Conservation (phyloP, 306 rosid genomes). For the Begonia fuchsioides region DNA sequence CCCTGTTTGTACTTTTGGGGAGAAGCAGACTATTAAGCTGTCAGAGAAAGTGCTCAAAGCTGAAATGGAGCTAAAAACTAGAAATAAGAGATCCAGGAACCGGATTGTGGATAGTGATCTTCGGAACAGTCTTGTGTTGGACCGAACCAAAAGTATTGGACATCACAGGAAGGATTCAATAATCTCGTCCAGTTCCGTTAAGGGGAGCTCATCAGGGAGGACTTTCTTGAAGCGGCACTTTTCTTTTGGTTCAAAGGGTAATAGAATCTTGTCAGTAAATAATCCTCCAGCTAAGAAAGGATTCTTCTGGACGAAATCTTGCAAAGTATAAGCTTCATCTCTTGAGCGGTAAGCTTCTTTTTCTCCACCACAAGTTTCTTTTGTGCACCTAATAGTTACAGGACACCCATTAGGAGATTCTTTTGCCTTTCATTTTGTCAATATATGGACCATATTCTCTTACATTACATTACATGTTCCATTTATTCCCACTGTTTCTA, state of each 20-base stretch:
- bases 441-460: too few species aligned
- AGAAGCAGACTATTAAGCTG: constrained; percentile 43
- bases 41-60: constrained; percentile 29
- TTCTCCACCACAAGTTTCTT: too few species aligned
- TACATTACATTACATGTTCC: too few species aligned
- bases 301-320: too few species aligned
- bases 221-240: constrained; percentile 77
- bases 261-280: constrained; percentile 34
- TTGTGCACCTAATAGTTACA: too few species aligned
- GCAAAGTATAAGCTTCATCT: constrained; percentile 78
- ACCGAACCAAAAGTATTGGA: constrained; percentile 33
- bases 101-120: constrained; percentile 10
- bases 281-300: constrained; percentile 29
- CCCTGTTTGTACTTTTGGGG: constrained; percentile 61
- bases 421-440: too few species aligned
- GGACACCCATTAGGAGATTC: too few species aligned
- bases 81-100: constrained; percentile 6
- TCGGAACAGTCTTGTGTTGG: too few species aligned
- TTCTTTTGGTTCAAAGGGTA: constrained; percentile 69
- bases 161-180: constrained; percentile 32
- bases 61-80: constrained; percentile 50
- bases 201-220: constrained; percentile 44
- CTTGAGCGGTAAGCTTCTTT: constrained; percentile 43
- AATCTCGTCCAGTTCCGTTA: constrained; percentile 51
- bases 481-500: too few species aligned